A percentile compares a stretch with the other conserved stretches of the same genome.
Evolutionary conservation across 106 monocot species (phyloP).

Genomic region (Dendrobium officinale): DNA sequence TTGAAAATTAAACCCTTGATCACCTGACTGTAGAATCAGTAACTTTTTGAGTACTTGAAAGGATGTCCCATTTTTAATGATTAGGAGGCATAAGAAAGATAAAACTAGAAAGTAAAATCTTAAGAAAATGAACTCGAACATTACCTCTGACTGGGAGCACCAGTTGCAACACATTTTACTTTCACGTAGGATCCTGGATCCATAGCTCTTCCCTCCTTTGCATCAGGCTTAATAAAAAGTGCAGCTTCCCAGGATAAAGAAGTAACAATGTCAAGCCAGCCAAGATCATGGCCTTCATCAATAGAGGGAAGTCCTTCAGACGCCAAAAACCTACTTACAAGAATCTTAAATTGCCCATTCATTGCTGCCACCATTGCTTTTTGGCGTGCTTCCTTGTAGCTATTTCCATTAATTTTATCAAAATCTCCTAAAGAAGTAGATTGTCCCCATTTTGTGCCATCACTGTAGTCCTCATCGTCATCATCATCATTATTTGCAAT

Average conservation of each 20-base stretch:
- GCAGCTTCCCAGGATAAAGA: conserved; percentile 91
- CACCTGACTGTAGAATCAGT: conserved; percentile 56
- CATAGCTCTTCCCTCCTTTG: conserved; percentile 82
- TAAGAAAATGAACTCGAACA: background rate
- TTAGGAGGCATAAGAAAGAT: background rate
- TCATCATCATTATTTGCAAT: conserved; percentile 75
- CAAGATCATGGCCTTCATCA: conserved; percentile 23
- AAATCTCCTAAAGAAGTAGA: conserved; percentile 39
- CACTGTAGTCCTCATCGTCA: conserved; percentile 46
- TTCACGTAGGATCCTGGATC: conserved; percentile 90
- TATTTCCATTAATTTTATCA: conserved; percentile 32
- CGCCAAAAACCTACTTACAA: conserved; percentile 68
- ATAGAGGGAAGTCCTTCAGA: conserved; percentile 51
- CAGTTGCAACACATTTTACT: conserved; percentile 84
- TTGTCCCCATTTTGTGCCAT: conserved; percentile 62
- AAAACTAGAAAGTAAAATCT: background rate
- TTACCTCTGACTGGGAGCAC: conserved; percentile 66
- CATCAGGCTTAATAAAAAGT: conserved; percentile 72
- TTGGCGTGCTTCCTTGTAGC: conserved; percentile 49
- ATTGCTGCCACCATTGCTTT: conserved; percentile 84
- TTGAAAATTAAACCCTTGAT: conserved; percentile 91
- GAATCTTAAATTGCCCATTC: conserved; percentile 83
- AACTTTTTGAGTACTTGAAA: background rate
- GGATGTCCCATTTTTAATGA: background rate
- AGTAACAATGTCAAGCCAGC: conserved; percentile 78